These are phyloP conservation scores for Alternaria triticimaculans DNA, from an alignment of 2,329 filamentous ascomycete genomes.

Conservation along the genomic window DNA sequence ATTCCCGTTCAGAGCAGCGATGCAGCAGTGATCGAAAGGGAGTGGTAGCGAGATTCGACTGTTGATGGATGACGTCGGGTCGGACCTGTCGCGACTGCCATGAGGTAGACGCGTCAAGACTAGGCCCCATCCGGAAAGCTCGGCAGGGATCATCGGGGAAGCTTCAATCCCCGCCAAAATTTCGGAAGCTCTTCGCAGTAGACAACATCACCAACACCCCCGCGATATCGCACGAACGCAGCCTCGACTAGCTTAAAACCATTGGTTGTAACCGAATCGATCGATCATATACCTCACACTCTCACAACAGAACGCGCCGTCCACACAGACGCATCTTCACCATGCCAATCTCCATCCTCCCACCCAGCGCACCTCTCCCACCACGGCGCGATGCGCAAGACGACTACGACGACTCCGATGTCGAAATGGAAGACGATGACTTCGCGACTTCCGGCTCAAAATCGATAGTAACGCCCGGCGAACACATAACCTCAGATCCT, in stretches of 20 bases:
- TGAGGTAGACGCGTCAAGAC: constrained; percentile 12
- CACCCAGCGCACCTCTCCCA: constrained; percentile 53
- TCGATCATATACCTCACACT: not conserved
- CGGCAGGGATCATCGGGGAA: constrained; percentile 16
- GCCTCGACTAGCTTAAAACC: not conserved
- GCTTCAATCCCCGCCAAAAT: constrained; percentile 38
- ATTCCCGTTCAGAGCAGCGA: not conserved
- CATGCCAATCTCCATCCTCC: constrained; percentile 67
- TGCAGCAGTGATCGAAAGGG: not conserved
- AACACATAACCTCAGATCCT: constrained; percentile 85
- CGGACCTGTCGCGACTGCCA: constrained; percentile 13
- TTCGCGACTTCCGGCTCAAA: constrained; percentile 34
- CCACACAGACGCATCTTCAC: constrained; percentile 11
- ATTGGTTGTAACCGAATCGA: not conserved
- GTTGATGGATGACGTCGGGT: constrained; percentile 35
- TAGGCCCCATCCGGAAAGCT: constrained; percentile 18
- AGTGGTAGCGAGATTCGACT: not conserved
- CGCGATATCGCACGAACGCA: not conserved
- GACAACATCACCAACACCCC: not conserved
- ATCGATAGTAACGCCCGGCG: constrained; percentile 83
- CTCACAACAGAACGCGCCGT: not conserved
- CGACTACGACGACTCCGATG: constrained; percentile 57
- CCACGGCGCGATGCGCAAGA: constrained; percentile 45
- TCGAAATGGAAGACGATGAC: constrained; percentile 56
- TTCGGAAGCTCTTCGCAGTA: constrained; percentile 25